A percentile compares a stretch with the other conserved stretches of the same genome.
Evolutionary conservation across 257 asterid species (phyloP).

Genomic region (Ehretia macrophylla): DNA sequence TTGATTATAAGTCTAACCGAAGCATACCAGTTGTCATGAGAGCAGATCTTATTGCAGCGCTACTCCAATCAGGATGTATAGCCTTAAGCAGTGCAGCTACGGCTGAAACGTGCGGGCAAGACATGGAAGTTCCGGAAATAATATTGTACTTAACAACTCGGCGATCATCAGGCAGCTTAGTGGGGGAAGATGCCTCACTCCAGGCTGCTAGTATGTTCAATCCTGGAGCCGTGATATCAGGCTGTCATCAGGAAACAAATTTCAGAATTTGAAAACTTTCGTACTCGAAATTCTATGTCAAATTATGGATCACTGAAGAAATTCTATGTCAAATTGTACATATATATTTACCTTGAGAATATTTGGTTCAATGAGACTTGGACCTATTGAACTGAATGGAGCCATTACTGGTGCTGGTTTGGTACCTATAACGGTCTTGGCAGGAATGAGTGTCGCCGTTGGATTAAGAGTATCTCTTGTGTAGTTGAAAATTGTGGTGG

Average conservation of each 20-base stretch:
- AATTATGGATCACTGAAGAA: no score
- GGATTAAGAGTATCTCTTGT: constrained; percentile 12
- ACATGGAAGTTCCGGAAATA: constrained; percentile 46
- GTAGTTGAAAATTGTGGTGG: constrained; percentile 9
- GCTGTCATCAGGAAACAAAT: constrained; percentile 16
- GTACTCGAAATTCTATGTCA: no score
- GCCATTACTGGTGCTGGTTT: constrained; percentile 47
- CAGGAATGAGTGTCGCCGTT: constrained; percentile 22
- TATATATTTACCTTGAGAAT: constrained; percentile 36
- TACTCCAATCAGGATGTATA: constrained; percentile 50
- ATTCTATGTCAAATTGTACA: no score
- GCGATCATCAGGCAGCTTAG: constrained; percentile 10
- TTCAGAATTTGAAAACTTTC: not conserved
- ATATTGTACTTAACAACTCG: constrained; percentile 29
- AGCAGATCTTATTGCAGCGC: constrained; percentile 52
- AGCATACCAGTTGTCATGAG: constrained; percentile 37
- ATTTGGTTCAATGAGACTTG: constrained; percentile 25
- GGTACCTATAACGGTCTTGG: constrained; percentile 17
- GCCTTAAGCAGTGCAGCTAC: constrained; percentile 42
- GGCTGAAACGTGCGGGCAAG: constrained; percentile 51
- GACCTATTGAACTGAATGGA: constrained; percentile 30
- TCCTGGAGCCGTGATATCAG: constrained; percentile 45
- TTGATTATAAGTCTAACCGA: not conserved
- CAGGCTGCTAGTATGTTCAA: constrained; percentile 42
- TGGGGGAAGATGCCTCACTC: constrained; percentile 34